phyloP scores from a whole-genome alignment of 1,284 basidiomycete genomes.

The Irpex sp. region DNA sequence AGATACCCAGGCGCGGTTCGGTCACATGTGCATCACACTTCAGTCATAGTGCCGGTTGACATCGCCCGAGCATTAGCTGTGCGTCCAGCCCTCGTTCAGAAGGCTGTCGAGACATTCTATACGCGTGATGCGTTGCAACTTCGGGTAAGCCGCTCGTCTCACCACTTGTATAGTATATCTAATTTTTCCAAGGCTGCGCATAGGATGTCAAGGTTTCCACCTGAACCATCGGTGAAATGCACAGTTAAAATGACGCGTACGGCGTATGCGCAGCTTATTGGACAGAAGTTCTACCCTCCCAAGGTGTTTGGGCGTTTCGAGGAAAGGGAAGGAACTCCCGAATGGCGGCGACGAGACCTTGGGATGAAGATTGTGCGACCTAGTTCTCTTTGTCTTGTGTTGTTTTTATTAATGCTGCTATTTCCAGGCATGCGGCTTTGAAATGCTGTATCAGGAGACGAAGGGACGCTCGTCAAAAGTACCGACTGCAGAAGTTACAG shows the following conservation, averaged over 20 bases:
- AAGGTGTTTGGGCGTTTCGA: constrained; percentile 82
- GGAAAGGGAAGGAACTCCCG: constrained; percentile 55
- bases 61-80: constrained; percentile 70
- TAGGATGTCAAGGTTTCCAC: constrained; percentile 86
- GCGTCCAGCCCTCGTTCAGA: constrained; percentile 75
- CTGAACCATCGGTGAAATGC: constrained; percentile 56
- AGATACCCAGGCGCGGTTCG: constrained; percentile 71
- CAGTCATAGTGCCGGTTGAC: constrained; percentile 77
- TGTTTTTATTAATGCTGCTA: background rate
- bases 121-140: constrained; percentile 88
- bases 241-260: constrained; percentile 80
- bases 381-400: background rate
- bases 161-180: background rate
- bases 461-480: constrained; percentile 43
- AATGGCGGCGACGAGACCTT: constrained; percentile 76
- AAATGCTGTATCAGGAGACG: constrained; percentile 88
- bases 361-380: constrained; percentile 85
- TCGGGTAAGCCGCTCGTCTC: constrained; percentile 49
- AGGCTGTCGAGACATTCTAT: constrained; percentile 88
- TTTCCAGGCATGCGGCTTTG: constrained; percentile 83
- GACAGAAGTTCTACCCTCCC: constrained; percentile 91
- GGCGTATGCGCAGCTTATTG: constrained; percentile 88
- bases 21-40: constrained; percentile 77
- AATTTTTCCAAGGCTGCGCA: constrained; percentile 63
- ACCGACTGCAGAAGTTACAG: constrained; percentile 42